Evolutionary conservation across 2,329 filamentous ascomycete species (phyloP), one percentile per base, ranked within the genome.

Genomic region (Stagonosporopsis rhizophila): DNA sequence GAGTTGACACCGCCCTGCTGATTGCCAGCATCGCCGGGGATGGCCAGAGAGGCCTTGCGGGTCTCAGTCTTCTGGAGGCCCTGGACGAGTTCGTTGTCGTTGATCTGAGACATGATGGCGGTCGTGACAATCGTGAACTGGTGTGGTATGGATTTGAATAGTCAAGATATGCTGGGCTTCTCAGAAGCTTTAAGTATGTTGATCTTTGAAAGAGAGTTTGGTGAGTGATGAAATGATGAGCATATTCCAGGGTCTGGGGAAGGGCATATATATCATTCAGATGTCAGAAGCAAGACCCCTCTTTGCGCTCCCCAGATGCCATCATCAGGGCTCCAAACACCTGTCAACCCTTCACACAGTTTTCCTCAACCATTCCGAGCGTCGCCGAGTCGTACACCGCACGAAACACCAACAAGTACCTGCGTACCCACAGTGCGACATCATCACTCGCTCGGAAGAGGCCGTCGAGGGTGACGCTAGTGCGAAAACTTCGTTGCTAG

Each of bases 71-170:
- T 49, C 23, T 64, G 40, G 32, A 69, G 53, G 22, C 81, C 72
- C 38, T 78, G 77, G 52, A 73, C 78, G 60, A 85, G 79, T 65
- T 87, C 84, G 60, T 79, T 76, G 61, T 88, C 84, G 60, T 87
- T 84, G 68, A 83, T 85, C 63, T 79, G 77, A 78, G 85, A 80
- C 86, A 89, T 88, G 59, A 28, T 69, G 65, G 32, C 51, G 46
- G 37, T 58, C 23, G 49, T 56, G 19, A 35, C 40, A 34, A 32
- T 44, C 22, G 41, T 47, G 25, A 39, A 32, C 2, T 5, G 27
- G 19, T 45, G 38, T 17, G 38, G 27, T 30, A 14, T 46, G 9
- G 19, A 30, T 34, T 32, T 22, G 9, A 35, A 35, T 30, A 11
- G n/a, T 52, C 34, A 49, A 49, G 20, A 37, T 25, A 19, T 39